A percentile compares a stretch with the other conserved stretches of the same genome.
Conservation (phyloP, 2,329 filamentous ascomycete genomes). For the Pezizomycotina sp. region DNA sequence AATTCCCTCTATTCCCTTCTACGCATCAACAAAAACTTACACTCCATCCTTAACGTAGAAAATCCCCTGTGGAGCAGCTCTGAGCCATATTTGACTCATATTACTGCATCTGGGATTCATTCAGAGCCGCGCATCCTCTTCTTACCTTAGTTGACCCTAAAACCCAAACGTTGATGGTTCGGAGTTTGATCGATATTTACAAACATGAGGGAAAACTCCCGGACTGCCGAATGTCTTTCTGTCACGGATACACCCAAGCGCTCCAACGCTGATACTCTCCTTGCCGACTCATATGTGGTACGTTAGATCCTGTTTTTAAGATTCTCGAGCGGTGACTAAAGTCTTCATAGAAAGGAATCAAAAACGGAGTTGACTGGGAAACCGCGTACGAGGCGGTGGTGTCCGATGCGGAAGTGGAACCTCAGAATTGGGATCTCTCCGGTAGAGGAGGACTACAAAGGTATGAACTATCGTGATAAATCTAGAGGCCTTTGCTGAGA, state of each 20-base stretch:
- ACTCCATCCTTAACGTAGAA: too few species aligned
- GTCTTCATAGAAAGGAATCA: slow-evolving; percentile 51
- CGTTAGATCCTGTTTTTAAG: too few species aligned
- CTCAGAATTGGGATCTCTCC: slow-evolving; percentile 51
- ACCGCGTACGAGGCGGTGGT: slow-evolving; percentile 53
- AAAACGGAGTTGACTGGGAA: slow-evolving; percentile 47
- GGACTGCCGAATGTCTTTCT: slow-evolving; percentile 61
- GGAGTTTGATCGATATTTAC: slow-evolving; percentile 56
- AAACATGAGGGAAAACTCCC: slow-evolving; percentile 51
- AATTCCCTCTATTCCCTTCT: too few species aligned
- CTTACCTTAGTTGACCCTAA: slow-evolving; percentile 50
- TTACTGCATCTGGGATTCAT: slow-evolving; percentile 62
- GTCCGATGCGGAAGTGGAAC: slow-evolving; percentile 56
- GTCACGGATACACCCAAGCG: slow-evolving; percentile 60
- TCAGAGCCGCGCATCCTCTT: slow-evolving; percentile 51
- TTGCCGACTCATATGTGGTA: slow-evolving; percentile 51
- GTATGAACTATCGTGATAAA: too few species aligned
- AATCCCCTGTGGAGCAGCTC: slow-evolving; percentile 49
- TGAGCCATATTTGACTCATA: slow-evolving; percentile 59
- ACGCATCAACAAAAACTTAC: too few species aligned
- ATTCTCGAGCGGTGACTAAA: too few species aligned
- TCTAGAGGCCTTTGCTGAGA: too few species aligned
- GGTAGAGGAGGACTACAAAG: slow-evolving; percentile 52
- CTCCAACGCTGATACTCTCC: slow-evolving; percentile 53
- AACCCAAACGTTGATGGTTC: slow-evolving; percentile 48